Percentiles rank a stretch among this genome's conserved stretches.
Conservation (phyloP, 176 grass and related monocot species). For the Aegilops speltoides region DNA sequence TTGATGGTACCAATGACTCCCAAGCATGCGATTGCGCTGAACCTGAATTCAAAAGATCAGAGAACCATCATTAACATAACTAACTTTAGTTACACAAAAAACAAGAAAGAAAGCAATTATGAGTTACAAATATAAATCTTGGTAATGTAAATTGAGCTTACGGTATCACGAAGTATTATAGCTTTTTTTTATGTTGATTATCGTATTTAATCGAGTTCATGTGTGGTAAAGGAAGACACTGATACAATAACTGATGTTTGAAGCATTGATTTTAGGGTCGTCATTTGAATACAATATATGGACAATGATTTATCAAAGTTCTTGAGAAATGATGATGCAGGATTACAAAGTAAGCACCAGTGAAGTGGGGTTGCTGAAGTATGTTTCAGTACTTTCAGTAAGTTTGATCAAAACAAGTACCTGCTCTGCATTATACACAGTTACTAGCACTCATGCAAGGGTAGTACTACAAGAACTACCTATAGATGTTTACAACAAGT, state of each 20-base stretch:
- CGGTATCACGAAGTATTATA: neutral
- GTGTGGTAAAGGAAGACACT: conserved; percentile 14
- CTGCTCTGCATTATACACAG: neutral
- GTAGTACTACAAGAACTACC: conserved; percentile 5
- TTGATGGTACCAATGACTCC: conserved; percentile 80
- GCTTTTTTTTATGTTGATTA: neutral
- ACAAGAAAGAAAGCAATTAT: conserved; percentile 10
- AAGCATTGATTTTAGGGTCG: conserved; percentile 4
- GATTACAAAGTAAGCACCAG: conserved; percentile 21
- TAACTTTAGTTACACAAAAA: neutral
- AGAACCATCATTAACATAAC: conserved; percentile 19
- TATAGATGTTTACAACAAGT: neutral
- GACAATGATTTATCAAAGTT: conserved; percentile 32
- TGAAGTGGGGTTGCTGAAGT: conserved; percentile 2
- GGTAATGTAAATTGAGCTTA: conserved; percentile 4
- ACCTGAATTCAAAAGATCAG: conserved; percentile 44
- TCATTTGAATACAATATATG: conserved; percentile 2
- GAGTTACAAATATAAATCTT: neutral
- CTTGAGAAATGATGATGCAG: conserved; percentile 18
- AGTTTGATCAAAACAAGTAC: conserved; percentile 6
- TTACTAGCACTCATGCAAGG: neutral
- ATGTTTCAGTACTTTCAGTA: neutral
- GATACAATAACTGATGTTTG: neutral
- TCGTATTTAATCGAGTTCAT: neutral
- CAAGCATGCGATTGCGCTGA: conserved; percentile 90